Evolutionary conservation across 192 early-diverging fungal species (phyloP).

Genomic region (Allomyces arbusculus): DNA sequence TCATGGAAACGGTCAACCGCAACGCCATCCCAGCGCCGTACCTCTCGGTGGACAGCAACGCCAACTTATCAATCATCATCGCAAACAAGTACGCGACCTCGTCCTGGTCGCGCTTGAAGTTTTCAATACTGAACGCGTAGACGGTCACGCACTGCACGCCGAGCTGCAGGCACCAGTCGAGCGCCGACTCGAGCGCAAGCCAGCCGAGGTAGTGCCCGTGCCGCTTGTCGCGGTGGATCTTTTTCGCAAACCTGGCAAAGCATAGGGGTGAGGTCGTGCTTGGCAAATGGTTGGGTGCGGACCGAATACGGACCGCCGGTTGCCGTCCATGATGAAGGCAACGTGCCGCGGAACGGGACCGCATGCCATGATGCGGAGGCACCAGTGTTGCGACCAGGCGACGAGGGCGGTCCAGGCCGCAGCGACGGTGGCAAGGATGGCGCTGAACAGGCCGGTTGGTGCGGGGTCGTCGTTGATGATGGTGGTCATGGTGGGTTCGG

Average conservation of each 20-base stretch:
- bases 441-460: too few relatives aligned
- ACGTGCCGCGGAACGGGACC: constrained; percentile 78
- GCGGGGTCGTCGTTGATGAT: too few relatives aligned
- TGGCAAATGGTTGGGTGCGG: too few relatives aligned
- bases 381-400: not conserved
- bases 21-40: constrained; percentile 8
- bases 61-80: constrained; percentile 53
- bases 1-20: not conserved
- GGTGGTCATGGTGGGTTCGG: too few relatives aligned
- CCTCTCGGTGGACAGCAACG: constrained; percentile 50
- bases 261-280: too few relatives aligned
- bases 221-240: constrained; percentile 23
- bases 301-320: constrained; percentile 58
- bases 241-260: constrained; percentile 9
- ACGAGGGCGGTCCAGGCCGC: too few relatives aligned
- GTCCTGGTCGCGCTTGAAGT: constrained; percentile 69
- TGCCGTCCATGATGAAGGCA: constrained; percentile 96
- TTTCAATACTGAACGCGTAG: constrained; percentile 96
- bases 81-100: constrained; percentile 78
- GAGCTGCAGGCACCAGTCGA: constrained; percentile 72
- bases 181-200: constrained; percentile 49
- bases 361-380: constrained; percentile 18
- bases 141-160: constrained; percentile 74
- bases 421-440: too few relatives aligned
- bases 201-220: constrained; percentile 68